Base-by-base conservation (phyloP, 164 flowering plant genomes). In the Kingdonia uniflora region DNA sequence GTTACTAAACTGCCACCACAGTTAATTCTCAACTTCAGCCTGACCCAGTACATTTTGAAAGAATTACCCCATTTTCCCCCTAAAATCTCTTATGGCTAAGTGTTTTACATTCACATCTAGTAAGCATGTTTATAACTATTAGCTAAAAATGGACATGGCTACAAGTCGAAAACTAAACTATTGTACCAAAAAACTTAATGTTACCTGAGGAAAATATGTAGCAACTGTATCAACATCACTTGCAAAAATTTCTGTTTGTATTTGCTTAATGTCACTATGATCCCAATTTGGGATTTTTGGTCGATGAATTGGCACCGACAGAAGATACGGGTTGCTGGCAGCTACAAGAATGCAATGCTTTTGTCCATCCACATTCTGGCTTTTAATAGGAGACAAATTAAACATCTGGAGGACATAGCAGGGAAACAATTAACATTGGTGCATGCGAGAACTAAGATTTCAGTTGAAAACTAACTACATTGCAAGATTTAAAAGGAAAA, bases 291-390 rank as follows among this genome's bases (percentile, higher is more conserved):
- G 76, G 46, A 68, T 12, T 56, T 67, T 75, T 60, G 89, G 91
- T 20, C 69, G 73, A 70, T 72, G 81, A 19, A 91, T 83, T 43
- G 96, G 90, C 25, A 96, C 85, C 11, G 94, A 83, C 68, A 91
- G 65, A 26, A 90, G 79, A 60, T 80, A 76, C 59, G 98, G 98
- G 49, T 85, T 88, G 64, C 88, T 85, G 15, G 96, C 95, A 66
- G 91, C 76, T 49, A 91, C 73, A 65, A 91, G 96, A 69, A 91
- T 79, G 66, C 98, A 91, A 63, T 88, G 95, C 57, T 73, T 82
- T 56, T 82, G 77, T 43, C 57, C 68, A 49, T 82, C 95, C 45
- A 66, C 62, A 71, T 51, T 80, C 70, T 79, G 86, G 65, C 60
- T 72, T 23, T n/a, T 17, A 52, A 25, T 23, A 6, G 79, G 62